Percentiles rank a stretch among this genome's conserved stretches.
Conservation (phyloP, 257 asterid species). For the Voacanga thouarsii region DNA sequence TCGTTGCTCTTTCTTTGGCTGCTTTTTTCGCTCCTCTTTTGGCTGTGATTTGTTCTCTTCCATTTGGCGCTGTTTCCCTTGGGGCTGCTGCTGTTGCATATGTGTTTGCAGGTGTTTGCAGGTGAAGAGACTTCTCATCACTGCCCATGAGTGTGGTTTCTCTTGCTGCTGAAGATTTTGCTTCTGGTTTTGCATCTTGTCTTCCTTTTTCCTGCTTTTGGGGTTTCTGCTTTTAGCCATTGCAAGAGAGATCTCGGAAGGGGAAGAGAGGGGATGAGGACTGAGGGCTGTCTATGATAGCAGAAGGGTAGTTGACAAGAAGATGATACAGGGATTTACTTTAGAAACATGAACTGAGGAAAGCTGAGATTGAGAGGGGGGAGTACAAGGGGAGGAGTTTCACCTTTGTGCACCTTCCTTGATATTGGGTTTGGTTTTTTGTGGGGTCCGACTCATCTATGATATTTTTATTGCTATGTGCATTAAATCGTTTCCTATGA, state of each 20-base stretch:
- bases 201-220: conserved; percentile 14
- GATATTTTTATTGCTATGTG: not conserved
- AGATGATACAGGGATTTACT: not conserved
- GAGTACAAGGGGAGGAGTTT: not conserved
- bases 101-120: conserved; percentile 77
- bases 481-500: no score
- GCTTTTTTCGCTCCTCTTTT: conserved; percentile 15
- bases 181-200: conserved; percentile 8
- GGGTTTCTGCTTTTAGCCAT: conserved; percentile 52
- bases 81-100: conserved; percentile 14
- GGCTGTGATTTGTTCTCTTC: conserved; percentile 15
- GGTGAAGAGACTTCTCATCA: conserved; percentile 79
- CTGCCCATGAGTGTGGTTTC: conserved; percentile 85
- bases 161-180: conserved; percentile 21
- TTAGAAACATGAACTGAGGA: not conserved
- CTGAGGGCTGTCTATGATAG: not conserved
- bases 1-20: conserved; percentile 9
- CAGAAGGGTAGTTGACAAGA: not conserved
- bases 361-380: not conserved
- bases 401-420: not conserved
- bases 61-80: not conserved
- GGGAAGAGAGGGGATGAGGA: not conserved
- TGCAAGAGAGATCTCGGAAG: conserved; percentile 13
- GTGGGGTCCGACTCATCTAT: not conserved
- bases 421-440: not conserved